Evolutionary conservation across 73 alveolate genomes (phyloP), one percentile per base, ranked within the genome.

Genomic region (Paramecium pentaurelia): DNA sequence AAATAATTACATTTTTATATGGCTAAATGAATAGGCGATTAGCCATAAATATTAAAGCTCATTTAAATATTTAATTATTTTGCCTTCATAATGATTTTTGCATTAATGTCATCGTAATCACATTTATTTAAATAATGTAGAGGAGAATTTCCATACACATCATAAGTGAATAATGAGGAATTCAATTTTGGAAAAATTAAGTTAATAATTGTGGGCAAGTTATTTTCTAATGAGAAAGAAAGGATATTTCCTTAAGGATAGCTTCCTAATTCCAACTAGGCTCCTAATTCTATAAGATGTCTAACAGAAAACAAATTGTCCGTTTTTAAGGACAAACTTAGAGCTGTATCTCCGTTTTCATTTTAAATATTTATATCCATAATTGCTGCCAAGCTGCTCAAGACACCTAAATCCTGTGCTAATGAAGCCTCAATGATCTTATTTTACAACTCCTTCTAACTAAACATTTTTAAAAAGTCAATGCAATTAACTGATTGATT

Each of bases 241-340:
- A 36, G 27, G 2, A 34, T 75, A 40, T 40, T 37, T 37, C 88
- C 88, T 37, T 75, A 16, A 10, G 36, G n/a, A 75, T 75, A 75
- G n/a, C 49, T 37, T 10, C 88, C 88, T 16, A 14, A 32, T 32
- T 75, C 49, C 37, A 75, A 1, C 20, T 75, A 22, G 9, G 88
- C 88, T 22, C 68, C 88, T 36, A 75, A 37, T 36, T 75, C 88
- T 34, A 75, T 75, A 2, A 75, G n/a, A 34, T 75, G 60, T 20
- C 88, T 75, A 22, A 75, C 88, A 14, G 88, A 34, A 75, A 75
- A 75, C 36, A 75, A 45, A n/a, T 45, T 34, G 34, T 75, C 88
- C 4, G 42, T 75, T 75, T 75, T 75, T 75, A 75, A 40, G 1
- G 88, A 37, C 8, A 75, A 34, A 75, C 68, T 75, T 37, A 75